Conservation (phyloP, 257 asterid genomes). For the Gentiana straminea region DNA sequence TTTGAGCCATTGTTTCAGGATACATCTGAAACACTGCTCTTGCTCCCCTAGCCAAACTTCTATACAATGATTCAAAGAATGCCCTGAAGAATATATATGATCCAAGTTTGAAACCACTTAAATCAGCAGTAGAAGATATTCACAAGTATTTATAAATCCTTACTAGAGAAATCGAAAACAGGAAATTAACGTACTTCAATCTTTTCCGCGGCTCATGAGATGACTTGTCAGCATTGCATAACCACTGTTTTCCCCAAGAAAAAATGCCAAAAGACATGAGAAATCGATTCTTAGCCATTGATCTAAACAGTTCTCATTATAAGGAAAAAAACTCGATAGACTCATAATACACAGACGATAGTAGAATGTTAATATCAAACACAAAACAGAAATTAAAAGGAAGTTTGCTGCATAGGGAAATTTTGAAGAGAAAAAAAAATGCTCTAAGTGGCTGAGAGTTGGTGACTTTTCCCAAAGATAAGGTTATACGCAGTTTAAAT, state of each 20-base stretch:
- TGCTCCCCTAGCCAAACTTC: constrained; percentile 86
- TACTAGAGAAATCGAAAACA: constrained; percentile 1
- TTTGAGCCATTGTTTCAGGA: constrained; percentile 84
- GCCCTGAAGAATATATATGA: constrained; percentile 38
- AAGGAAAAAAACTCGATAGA: too few relatives aligned
- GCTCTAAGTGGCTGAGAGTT: too few relatives aligned
- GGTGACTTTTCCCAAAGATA: too few relatives aligned
- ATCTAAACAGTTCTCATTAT: background rate
- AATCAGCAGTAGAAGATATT: background rate
- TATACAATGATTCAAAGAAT: constrained; percentile 77
- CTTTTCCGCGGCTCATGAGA: constrained; percentile 89
- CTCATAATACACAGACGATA: too few relatives aligned
- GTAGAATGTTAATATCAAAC: too few relatives aligned
- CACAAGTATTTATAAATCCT: background rate
- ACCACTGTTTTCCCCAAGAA: constrained; percentile 51
- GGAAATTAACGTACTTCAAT: constrained; percentile 56
- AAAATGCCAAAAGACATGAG: constrained; percentile 9
- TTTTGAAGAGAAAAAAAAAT: too few relatives aligned
- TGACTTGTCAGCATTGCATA: constrained; percentile 97
- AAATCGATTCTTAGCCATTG: background rate
- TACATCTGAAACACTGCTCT: constrained; percentile 90
- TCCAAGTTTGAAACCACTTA: constrained; percentile 5
- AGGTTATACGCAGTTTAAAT: too few relatives aligned
- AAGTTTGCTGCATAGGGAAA: too few relatives aligned
- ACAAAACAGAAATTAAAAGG: too few relatives aligned